Evolutionary conservation across 2,329 filamentous ascomycete species (phyloP).

Genomic region (Cladosporium sp.): DNA sequence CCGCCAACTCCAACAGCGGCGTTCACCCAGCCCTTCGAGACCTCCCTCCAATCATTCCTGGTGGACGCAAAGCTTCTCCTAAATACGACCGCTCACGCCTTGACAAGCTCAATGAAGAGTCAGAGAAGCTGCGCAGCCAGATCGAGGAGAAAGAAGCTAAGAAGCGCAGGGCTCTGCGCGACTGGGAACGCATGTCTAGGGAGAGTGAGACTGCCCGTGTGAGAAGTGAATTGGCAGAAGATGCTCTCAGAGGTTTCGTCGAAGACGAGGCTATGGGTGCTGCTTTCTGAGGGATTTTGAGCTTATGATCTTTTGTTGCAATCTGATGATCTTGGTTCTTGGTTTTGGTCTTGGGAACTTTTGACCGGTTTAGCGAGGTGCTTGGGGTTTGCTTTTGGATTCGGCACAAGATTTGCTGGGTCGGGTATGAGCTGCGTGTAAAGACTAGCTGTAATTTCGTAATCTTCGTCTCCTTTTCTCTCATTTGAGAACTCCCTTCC

Average conservation of each 20-base stretch:
- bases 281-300: slow-evolving; percentile 17
- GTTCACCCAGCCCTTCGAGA: slow-evolving; percentile 37
- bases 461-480: background rate
- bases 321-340: background rate
- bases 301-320: background rate
- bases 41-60: slow-evolving; percentile 41
- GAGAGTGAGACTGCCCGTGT: slow-evolving; percentile 43
- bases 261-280: slow-evolving; percentile 37
- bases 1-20: background rate
- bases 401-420: background rate
- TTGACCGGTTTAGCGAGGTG: background rate
- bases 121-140: slow-evolving; percentile 39
- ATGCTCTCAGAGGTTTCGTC: slow-evolving; percentile 39
- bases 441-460: background rate
- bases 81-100: slow-evolving; percentile 41
- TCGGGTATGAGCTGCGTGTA: background rate
- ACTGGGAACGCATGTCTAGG: slow-evolving; percentile 44
- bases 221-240: slow-evolving; percentile 44
- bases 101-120: slow-evolving; percentile 44
- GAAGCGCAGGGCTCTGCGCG: slow-evolving; percentile 40
- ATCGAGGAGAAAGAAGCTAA: slow-evolving; percentile 45
- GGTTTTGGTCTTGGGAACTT: background rate
- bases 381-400: background rate
- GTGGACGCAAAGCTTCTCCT: slow-evolving; percentile 41
- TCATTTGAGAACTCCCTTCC: no score